Conservation (phyloP, 1,139 yeast genomes). For the Debaryomyces sp. region DNA sequence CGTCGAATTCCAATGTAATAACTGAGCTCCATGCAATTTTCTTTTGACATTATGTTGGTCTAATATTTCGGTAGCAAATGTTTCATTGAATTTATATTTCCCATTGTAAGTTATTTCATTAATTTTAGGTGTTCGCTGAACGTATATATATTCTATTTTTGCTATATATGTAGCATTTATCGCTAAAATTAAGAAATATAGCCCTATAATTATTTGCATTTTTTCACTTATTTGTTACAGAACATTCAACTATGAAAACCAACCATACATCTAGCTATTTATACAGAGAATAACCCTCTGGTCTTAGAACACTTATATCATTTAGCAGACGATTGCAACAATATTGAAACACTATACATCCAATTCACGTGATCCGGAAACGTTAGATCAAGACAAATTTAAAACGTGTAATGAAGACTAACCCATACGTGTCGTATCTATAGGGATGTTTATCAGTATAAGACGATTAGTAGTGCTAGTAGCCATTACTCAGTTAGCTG, state of each 20-base stretch:
- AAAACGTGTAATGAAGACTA: slow-evolving; percentile 1
- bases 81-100: slow-evolving; percentile 17
- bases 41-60: slow-evolving; percentile 34
- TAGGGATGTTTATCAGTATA: background rate
- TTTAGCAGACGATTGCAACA: slow-evolving; percentile 9
- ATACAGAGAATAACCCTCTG: background rate
- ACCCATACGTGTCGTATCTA: background rate
- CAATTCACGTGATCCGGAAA: slow-evolving; percentile 2
- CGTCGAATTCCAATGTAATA: slow-evolving; percentile 33
- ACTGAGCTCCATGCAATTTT: slow-evolving; percentile 29
- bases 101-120: slow-evolving; percentile 14
- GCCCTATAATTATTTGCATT: background rate
- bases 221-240: background rate
- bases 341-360: slow-evolving; percentile 6
- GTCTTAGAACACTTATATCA: background rate
- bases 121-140: slow-evolving; percentile 12
- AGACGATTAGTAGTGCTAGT: background rate
- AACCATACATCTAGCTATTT: background rate
- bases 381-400: background rate
- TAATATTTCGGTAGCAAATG: slow-evolving; percentile 30
- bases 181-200: background rate
- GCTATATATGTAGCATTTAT: slow-evolving; percentile 14
- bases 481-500: slow-evolving; percentile 1
- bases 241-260: background rate
- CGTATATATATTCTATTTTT: slow-evolving; percentile 19